Percentiles rank a stretch among this genome's conserved stretches.
These are phyloP conservation scores for Pythium dissotocum DNA, from an alignment of 352 stramenopile species.

Conservation along the genomic window DNA sequence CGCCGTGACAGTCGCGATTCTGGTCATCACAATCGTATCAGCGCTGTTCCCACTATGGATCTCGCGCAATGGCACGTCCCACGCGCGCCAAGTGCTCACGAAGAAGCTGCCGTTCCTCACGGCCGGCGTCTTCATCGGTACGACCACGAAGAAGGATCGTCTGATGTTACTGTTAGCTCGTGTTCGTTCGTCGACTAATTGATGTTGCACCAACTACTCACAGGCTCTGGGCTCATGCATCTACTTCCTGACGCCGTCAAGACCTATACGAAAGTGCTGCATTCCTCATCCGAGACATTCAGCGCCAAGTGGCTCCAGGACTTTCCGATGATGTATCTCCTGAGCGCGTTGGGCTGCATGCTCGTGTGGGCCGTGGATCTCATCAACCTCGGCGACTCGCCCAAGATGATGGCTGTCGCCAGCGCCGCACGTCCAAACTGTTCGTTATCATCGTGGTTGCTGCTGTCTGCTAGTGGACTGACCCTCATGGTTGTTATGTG, in stretches of 20 bases:
- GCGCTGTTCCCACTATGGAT: conserved; percentile 58
- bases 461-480: neutral
- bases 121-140: conserved; percentile 59
- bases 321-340: conserved; percentile 61
- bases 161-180: no score
- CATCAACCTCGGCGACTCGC: conserved; percentile 64
- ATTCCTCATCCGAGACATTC: conserved; percentile 14
- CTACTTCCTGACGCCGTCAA: conserved; percentile 60
- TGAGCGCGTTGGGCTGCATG: conserved; percentile 50
- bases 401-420: conserved; percentile 66
- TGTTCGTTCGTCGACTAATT: conserved; percentile 2
- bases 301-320: conserved; percentile 38
- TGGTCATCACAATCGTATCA: conserved; percentile 59
- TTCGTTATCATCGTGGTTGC: conserved; percentile 26
- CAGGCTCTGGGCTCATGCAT: conserved; percentile 56
- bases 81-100: conserved; percentile 41
- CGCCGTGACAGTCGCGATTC: conserved; percentile 42
- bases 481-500: neutral
- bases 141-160: neutral
- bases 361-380: conserved; percentile 64
- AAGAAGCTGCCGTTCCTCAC: conserved; percentile 66
- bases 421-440: conserved; percentile 54
- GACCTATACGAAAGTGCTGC: conserved; percentile 49
- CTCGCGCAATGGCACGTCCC: conserved; percentile 41
- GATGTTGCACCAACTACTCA: neutral